Evolutionary conservation across 1,284 basidiomycete genomes (phyloP), one percentile per base, ranked within the genome.

Genomic region (Golubevia pallescens): DNA sequence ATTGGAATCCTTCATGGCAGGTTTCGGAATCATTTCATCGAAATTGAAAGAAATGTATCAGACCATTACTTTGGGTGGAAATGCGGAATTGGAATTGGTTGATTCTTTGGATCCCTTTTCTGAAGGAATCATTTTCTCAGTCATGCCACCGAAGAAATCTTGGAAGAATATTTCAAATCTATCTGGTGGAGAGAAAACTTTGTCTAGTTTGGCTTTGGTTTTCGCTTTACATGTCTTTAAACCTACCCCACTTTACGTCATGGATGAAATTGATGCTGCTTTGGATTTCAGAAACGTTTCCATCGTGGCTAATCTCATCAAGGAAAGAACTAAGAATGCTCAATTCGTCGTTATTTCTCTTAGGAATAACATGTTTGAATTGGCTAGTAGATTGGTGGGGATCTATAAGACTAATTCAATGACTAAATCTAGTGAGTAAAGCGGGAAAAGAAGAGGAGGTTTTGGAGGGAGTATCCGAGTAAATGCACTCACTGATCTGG

Each of bases 21-120:
- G 81, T 54, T 85, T 85, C 62, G 68, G 70, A 57, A 60, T 78
- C 65, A 85, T 85, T 70, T 84, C 83, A 24, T 66, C 78, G 52
- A 85, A 85, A 70, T 80, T 85, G 61, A 85, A 85, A 69, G 83
- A 85, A 71, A 85, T 85, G 83, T 85, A 85, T 68, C 83, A 85
- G 70, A 85, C 81, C 21, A 85, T 85, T 69, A 85, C 83, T 34
- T 71, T 85, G 58, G 83, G 83, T 38, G 83, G 83, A 51, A 85
- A 85, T 61, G 83, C 83, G 5, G 83, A 85, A 77, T 71, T 85
- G 5, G 83, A 85, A 66, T 65, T 85, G 56, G 81, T 84, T 59
- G 83, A 85, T 68, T 77, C 73, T 62, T 69, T 85, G n/a, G 83
- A 85, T 54, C 83, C 83, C 1, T 85, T 85, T 70, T 74, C 73